Conservation (phyloP, 164 flowering plant genomes). For the Berberis thunbergii region DNA sequence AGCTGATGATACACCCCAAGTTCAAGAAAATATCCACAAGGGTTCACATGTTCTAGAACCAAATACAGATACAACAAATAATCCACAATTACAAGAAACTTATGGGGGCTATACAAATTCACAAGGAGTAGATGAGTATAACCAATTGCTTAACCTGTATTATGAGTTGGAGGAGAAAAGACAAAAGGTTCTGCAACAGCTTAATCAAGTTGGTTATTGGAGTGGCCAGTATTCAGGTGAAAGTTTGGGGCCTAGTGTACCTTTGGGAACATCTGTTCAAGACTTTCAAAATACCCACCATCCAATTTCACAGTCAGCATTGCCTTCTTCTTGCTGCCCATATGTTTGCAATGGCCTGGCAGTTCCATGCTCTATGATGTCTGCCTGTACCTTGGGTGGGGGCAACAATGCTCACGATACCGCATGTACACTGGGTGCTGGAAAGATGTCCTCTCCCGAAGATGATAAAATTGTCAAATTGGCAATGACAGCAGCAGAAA, state of each 20-base stretch:
- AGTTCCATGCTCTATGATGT: slow-evolving; percentile 26
- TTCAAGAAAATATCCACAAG: slow-evolving; percentile 14
- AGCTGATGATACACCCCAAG: slow-evolving; percentile 8
- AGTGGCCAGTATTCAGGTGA: slow-evolving; percentile 25
- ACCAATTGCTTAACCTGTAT: slow-evolving; percentile 40
- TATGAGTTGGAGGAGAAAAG: slow-evolving; percentile 72
- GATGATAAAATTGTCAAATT: slow-evolving; percentile 28
- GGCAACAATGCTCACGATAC: slow-evolving; percentile 9
- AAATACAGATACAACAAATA: slow-evolving; percentile 10
- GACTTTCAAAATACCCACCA: slow-evolving; percentile 17
- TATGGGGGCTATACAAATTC: slow-evolving; percentile 15
- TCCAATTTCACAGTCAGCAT: slow-evolving; percentile 19
- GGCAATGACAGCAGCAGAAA: slow-evolving; percentile 55
- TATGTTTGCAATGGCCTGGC: slow-evolving; percentile 26
- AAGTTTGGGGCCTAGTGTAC: slow-evolving; percentile 17
- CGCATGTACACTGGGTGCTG: slow-evolving; percentile 5
- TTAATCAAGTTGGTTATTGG: slow-evolving; percentile 44
- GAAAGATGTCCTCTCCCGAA: slow-evolving; percentile 8
- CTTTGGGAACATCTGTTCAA: slow-evolving; percentile 10
- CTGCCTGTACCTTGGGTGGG: slow-evolving; percentile 25
- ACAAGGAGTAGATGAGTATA: slow-evolving; percentile 35
- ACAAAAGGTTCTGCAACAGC: slow-evolving; percentile 44
- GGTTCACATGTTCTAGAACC: slow-evolving; percentile 10
- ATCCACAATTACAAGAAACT: slow-evolving; percentile 14
- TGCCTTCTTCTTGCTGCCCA: slow-evolving; percentile 34